Percentiles rank a stretch among this genome's conserved stretches.
phyloP scores from a whole-genome alignment of 1,284 basidiomycete genomes.

The Papiliotrema terrestris region DNA sequence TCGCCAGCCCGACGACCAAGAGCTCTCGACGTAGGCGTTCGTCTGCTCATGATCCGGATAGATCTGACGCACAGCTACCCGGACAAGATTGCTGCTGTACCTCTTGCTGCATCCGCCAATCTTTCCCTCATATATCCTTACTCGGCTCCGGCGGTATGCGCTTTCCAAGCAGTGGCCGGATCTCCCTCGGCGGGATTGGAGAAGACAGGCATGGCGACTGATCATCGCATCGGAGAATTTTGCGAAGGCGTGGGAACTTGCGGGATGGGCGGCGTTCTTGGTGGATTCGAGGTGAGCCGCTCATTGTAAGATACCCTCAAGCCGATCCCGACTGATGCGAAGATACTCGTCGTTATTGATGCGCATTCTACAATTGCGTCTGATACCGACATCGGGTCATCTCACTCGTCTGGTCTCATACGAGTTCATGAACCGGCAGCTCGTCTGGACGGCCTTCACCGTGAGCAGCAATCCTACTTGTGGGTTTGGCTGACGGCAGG shows the following conservation, averaged over 20 bases:
- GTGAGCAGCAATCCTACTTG: slow-evolving; percentile 53
- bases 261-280: slow-evolving; percentile 79
- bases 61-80: slow-evolving; percentile 26
- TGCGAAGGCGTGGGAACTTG: slow-evolving; percentile 59
- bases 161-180: slow-evolving; percentile 86
- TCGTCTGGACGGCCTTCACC: slow-evolving; percentile 98
- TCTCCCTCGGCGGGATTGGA: slow-evolving; percentile 68
- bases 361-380: slow-evolving; percentile 70
- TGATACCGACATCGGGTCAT: slow-evolving; percentile 69
- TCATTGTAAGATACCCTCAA: neutral
- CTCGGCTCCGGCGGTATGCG: slow-evolving; percentile 68
- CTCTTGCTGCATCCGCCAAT: slow-evolving; percentile 64
- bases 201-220: slow-evolving; percentile 71
- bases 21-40: neutral
- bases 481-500: slow-evolving; percentile 55
- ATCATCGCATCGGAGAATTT: slow-evolving; percentile 65
- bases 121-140: slow-evolving; percentile 72
- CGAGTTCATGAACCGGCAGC: slow-evolving; percentile 98
- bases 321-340: neutral
- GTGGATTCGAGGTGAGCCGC: slow-evolving; percentile 72
- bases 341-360: slow-evolving; percentile 86
- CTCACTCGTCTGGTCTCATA: slow-evolving; percentile 86
- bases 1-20: slow-evolving; percentile 16
- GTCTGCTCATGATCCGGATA: neutral
- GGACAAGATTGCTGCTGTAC: slow-evolving; percentile 62